Conservation (phyloP, 2,329 filamentous ascomycete genomes). For the Colletotrichum limetticola region DNA sequence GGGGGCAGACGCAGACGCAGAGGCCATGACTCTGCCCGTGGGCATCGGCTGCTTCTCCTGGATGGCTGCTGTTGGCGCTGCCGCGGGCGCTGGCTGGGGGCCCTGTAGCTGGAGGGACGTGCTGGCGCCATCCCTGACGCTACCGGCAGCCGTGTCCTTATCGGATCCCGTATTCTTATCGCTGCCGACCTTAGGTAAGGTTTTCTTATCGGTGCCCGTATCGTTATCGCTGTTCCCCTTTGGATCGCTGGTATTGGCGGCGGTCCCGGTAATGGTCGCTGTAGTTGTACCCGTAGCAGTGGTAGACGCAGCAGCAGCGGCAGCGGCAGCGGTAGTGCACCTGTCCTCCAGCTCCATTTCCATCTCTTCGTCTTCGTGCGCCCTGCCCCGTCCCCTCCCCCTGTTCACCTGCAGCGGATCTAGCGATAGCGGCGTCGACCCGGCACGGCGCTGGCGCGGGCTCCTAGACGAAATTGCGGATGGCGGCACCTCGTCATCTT, state of each 20-base stretch:
- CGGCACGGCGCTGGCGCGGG: constrained; percentile 31
- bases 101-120: not conserved
- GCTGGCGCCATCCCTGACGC: not conserved
- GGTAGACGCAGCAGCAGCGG: not conserved
- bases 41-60: not conserved
- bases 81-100: not conserved
- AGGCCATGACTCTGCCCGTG: not conserved
- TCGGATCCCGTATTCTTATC: not conserved
- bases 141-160: not conserved
- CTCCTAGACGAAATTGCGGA: constrained; percentile 21
- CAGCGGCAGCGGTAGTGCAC: constrained; percentile 20
- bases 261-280: no score
- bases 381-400: not conserved
- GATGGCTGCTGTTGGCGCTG: not conserved
- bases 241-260: not conserved
- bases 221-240: not conserved
- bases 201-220: not conserved
- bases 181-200: no score
- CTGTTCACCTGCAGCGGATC: constrained; percentile 25
- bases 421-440: constrained; percentile 35
- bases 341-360: constrained; percentile 5
- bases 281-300: not conserved
- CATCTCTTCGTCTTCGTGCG: constrained; percentile 2
- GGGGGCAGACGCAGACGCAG: not conserved
- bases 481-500: not conserved